Conservation (phyloP, 495 filamentous ascomycete species). For the Xylaria nigripes region DNA sequence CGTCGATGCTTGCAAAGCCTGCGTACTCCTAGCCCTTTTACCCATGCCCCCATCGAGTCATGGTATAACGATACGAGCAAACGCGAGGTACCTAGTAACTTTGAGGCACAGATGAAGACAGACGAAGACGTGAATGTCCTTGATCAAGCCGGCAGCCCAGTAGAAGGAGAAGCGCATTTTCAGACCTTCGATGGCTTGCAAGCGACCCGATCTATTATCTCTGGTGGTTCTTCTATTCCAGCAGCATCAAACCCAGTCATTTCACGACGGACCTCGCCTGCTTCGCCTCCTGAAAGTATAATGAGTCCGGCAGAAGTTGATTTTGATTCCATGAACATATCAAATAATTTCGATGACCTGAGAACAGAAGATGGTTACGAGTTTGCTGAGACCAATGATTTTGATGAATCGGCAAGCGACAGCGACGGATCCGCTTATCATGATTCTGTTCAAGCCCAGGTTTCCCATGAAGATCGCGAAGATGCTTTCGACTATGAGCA, state of each 20-base stretch:
- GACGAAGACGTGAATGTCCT: neutral
- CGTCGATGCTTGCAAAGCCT: conserved; percentile 78
- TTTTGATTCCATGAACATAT: neutral
- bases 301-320: conserved; percentile 8
- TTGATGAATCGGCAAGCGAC: conserved; percentile 35
- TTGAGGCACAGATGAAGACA: neutral
- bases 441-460: conserved; percentile 43
- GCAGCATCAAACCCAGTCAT: neutral
- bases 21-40: conserved; percentile 78
- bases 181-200: neutral
- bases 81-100: conserved; percentile 8
- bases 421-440: conserved; percentile 50
- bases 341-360: conserved; percentile 30
- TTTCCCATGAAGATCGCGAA: conserved; percentile 83
- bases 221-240: neutral
- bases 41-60: conserved; percentile 56
- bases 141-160: neutral
- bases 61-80: conserved; percentile 54
- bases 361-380: conserved; percentile 30
- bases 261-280: neutral
- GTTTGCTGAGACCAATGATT: conserved; percentile 10
- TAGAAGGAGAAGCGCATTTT: neutral
- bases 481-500: conserved; percentile 97
- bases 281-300: neutral
- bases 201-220: neutral